Evolutionary conservation across 2,329 filamentous ascomycete species (phyloP).

Genomic region (Trichoderma sp.): DNA sequence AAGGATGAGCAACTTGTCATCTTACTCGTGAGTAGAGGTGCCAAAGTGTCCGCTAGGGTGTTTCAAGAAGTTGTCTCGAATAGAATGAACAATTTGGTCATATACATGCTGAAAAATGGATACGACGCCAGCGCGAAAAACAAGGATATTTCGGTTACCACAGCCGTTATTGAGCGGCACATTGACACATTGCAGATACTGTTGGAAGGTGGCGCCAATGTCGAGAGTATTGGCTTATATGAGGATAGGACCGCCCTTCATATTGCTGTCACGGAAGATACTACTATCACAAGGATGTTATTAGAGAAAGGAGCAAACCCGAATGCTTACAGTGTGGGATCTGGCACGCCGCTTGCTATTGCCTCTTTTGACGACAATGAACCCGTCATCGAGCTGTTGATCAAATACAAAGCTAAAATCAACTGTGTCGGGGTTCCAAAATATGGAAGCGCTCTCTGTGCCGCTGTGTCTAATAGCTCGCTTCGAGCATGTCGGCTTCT

Average conservation of each 20-base stretch:
- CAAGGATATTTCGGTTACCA: background rate
- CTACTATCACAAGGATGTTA: background rate
- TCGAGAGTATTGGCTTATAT: background rate
- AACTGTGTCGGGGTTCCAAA: background rate
- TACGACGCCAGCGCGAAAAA: background rate
- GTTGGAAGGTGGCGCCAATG: too few species aligned
- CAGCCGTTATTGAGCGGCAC: too few species aligned
- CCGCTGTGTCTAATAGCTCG: background rate
- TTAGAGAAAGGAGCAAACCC: background rate
- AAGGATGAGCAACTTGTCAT: background rate
- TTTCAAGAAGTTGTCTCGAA: background rate
- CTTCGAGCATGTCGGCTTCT: background rate
- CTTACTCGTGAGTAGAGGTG: background rate
- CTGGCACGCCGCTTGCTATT: background rate
- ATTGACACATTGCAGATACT: too few species aligned
- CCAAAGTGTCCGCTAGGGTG: background rate
- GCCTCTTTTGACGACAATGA: background rate
- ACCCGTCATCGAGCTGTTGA: background rate
- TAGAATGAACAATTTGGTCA: background rate
- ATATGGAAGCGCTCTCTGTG: background rate
- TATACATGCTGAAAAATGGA: background rate
- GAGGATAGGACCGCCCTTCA: background rate
- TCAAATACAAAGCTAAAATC: background rate
- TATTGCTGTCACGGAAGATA: background rate
- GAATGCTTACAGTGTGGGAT: background rate